phyloP scores from a whole-genome alignment of 2,329 filamentous ascomycete species.

The Teratosphaeria gauchensis region DNA sequence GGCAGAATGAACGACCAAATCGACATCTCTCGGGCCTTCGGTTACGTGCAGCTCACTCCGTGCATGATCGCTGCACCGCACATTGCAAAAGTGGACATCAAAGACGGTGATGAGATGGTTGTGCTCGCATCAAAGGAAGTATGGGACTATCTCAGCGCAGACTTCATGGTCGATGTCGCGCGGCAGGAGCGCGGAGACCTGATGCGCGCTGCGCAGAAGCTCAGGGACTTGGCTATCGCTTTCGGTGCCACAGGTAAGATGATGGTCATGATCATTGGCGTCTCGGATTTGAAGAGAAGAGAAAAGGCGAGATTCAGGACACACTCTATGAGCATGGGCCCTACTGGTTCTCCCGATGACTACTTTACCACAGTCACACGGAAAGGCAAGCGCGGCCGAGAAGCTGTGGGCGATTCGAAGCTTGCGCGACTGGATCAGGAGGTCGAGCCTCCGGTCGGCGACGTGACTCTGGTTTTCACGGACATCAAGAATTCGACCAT shows the following conservation, averaged over 20 bases:
- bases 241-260: slow-evolving; percentile 92
- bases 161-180: slow-evolving; percentile 84
- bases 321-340: slow-evolving; percentile 76
- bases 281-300: slow-evolving; percentile 79
- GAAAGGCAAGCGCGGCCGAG: slow-evolving; percentile 51
- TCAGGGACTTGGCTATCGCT: slow-evolving; percentile 88
- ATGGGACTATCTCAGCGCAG: slow-evolving; percentile 88
- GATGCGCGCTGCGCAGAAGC: slow-evolving; percentile 90
- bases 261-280: slow-evolving; percentile 97
- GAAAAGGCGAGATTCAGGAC: slow-evolving; percentile 67
- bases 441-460: slow-evolving; percentile 81
- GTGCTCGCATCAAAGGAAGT: slow-evolving; percentile 83
- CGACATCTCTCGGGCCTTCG: slow-evolving; percentile 88
- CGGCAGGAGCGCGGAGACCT: slow-evolving; percentile 77
- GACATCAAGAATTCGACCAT: slow-evolving; percentile 98
- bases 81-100: slow-evolving; percentile 66
- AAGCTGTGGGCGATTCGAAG: slow-evolving; percentile 67
- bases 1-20: slow-evolving; percentile 87
- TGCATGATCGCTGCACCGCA: slow-evolving; percentile 86
- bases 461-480: slow-evolving; percentile 90
- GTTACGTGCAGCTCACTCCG: slow-evolving; percentile 86
- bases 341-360: slow-evolving; percentile 63
- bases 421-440: slow-evolving; percentile 80
- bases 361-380: slow-evolving; percentile 51
- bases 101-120: slow-evolving; percentile 87